Evolutionary conservation across 306 rosid species (phyloP), one percentile per base, ranked within the genome.

Genomic region (Cicer bijugum): DNA sequence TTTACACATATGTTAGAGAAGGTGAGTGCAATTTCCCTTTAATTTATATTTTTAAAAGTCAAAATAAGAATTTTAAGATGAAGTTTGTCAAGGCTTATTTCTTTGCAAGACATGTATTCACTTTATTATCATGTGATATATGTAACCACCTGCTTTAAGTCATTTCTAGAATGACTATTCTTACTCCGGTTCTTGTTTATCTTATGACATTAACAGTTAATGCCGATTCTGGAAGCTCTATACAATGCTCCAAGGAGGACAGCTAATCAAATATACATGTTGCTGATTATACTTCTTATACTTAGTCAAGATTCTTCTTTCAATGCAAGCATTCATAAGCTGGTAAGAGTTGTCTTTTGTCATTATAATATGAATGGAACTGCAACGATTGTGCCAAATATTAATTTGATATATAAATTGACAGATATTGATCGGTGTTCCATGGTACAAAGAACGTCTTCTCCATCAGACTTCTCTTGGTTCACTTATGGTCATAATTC

Each of bases 381-480:
- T 67, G 58, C 70, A 7, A 62, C 52, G 81, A 47, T 70, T 67
- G 42, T 74, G 14, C 69, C 84, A 62, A 78, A 61, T 82, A 58
- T 72, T 85, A 66, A 80, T 80, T 43, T 64, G 59, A 58, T 83
- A 51, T 40, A 51, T 74, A 11, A 67, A 10, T 79, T 82, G 42
- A 63, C 97, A 95, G 99, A 84, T 91, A 39, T 86, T 95, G 84
- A 83, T 90, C 8, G 88, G 78, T 72, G 97, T 95, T 75, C 89
- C 99, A 65, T 95, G 99, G 99, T 91, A 91, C 85, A 95, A 90
- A 87, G 99, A 95, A 72, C 97, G 97, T 69, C 91, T 91, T 69
- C 99, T 95, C 82, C 93, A 91, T 83, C 99, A 90, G 75, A 90
- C 91, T 55, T 91, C 97, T 75, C 99, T 91, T 66, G 99, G 97